Evolutionary conservation across 2,329 filamentous ascomycete species (phyloP).

Genomic region (Pyrenochaeta sp.): DNA sequence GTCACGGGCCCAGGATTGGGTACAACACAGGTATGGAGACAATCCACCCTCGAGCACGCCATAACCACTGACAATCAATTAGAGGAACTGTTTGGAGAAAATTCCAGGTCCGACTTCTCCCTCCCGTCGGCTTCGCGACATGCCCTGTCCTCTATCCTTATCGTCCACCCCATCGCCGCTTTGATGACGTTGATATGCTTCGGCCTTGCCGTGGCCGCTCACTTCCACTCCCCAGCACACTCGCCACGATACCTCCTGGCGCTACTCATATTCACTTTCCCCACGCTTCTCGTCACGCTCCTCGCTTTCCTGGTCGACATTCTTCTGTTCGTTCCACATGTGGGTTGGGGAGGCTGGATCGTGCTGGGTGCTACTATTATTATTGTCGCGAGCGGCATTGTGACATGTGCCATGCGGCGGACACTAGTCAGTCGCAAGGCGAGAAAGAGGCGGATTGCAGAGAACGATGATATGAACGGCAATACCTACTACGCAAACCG

Average conservation of each 20-base stretch:
- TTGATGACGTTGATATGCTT: slow-evolving; percentile 86
- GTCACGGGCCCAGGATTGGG: slow-evolving; percentile 79
- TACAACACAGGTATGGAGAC: slow-evolving; percentile 81
- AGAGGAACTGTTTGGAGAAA: slow-evolving; percentile 59
- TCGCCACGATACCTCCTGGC: slow-evolving; percentile 87
- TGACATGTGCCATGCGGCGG: slow-evolving; percentile 93
- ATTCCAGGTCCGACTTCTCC: slow-evolving; percentile 62
- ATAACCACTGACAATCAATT: slow-evolving; percentile 21
- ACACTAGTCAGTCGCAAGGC: slow-evolving; percentile 91
- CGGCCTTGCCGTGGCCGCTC: slow-evolving; percentile 77
- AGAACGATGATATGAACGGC: slow-evolving; percentile 97
- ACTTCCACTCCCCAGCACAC: slow-evolving; percentile 87
- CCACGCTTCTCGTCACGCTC: slow-evolving; percentile 82
- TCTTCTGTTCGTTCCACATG: slow-evolving; percentile 89
- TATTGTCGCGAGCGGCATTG: slow-evolving; percentile 79
- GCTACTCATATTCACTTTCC: slow-evolving; percentile 83
- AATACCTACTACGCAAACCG: slow-evolving; percentile 79
- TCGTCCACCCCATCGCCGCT: slow-evolving; percentile 91
- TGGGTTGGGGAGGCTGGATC: slow-evolving; percentile 93
- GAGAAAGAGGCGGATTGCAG: slow-evolving; percentile 87
- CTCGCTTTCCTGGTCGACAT: slow-evolving; percentile 94
- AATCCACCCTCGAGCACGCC: too few relatives aligned
- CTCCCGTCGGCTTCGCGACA: slow-evolving; percentile 70
- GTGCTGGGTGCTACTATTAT: slow-evolving; percentile 88
- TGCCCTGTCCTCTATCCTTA: slow-evolving; percentile 84